Base-by-base conservation (phyloP, 176 grass and related monocot genomes). In the Hordeum marinum region DNA sequence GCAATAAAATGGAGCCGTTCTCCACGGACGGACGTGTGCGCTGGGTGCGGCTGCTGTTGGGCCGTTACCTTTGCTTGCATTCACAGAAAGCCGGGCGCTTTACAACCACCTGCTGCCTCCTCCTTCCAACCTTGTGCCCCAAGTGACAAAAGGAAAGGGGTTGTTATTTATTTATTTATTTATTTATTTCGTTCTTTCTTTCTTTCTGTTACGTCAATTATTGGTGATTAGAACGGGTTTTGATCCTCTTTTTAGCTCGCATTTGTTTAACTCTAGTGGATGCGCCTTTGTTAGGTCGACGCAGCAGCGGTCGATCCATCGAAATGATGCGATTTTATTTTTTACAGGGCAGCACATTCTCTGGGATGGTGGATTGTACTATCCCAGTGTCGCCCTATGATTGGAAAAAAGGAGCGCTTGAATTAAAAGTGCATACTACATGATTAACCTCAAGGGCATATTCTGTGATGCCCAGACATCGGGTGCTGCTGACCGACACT, bases 1-100 rank as follows among this genome's bases (percentile, higher is more conserved):
- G 68, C 35, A 77, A 91, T 91, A 84, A 60, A 88, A 89, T 84
- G 83, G 41, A 83, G 76, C 75, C 60, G 66, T 52, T 84, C 48
- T 63, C 83, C 12, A 45, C 77, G 68, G n/a, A 54, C 63, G 78
- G 76, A 32, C 34, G 43, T 50, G 52, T 11, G 71, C 26, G n/a
- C 3, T 72, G 41, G 4, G 66, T 20, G 43, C 63, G 63, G 72
- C 83, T 78, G 72, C 83, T 78, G 88, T 84, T 80, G 85, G 62
- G 75, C 76, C 84, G 84, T 84, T 92, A 79, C 90, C 93, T 92
- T 94, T 92, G 93, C 90, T 90, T 94, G 67, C 85, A 90, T 90
- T 84, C 24, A 42, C 87, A 86, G 93, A 88, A 94, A 94, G 77
- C 74, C 32, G 23, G 24, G 13, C 79, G 83, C 90, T 87, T 92